Conservation (phyloP, 257 asterid species). For the Gentiana dahurica region DNA sequence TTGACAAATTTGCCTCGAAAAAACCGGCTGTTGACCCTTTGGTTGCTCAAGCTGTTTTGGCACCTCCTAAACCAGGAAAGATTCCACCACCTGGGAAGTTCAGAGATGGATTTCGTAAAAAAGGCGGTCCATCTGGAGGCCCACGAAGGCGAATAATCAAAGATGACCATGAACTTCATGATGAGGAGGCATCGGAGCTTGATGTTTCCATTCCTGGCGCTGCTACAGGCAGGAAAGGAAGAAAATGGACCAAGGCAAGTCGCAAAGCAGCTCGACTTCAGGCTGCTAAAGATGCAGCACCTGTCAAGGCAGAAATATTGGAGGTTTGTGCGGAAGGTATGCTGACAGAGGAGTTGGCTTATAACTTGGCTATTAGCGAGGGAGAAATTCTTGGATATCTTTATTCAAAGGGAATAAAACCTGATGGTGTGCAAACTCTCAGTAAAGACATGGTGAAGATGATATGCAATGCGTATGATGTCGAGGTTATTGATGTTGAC, state of each 20-base stretch:
- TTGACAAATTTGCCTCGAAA: slow-evolving; percentile 92
- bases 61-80: slow-evolving; percentile 70
- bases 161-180: slow-evolving; percentile 27
- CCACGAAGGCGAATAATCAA: slow-evolving; percentile 52
- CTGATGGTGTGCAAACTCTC: slow-evolving; percentile 89
- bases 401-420: slow-evolving; percentile 81
- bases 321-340: slow-evolving; percentile 94
- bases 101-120: slow-evolving; percentile 64
- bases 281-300: slow-evolving; percentile 93
- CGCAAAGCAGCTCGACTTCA: slow-evolving; percentile 89
- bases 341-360: slow-evolving; percentile 81
- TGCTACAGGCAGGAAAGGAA: slow-evolving; percentile 58
- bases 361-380: slow-evolving; percentile 77
- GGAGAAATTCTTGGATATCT: slow-evolving; percentile 83
- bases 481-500: slow-evolving; percentile 84
- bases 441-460: slow-evolving; percentile 96
- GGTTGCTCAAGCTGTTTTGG: slow-evolving; percentile 67
- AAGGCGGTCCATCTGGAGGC: slow-evolving; percentile 43
- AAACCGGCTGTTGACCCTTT: slow-evolving; percentile 69
- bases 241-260: slow-evolving; percentile 98
- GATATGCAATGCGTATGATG: slow-evolving; percentile 81
- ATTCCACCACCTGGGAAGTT: slow-evolving; percentile 50
- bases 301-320: slow-evolving; percentile 79
- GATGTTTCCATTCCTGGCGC: slow-evolving; percentile 71
- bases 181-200: slow-evolving; percentile 65